Evolutionary conservation across 805 yeast genomes (phyloP), one percentile per base, ranked within the genome.

Genomic region (Kockiozyma suomiensis): DNA sequence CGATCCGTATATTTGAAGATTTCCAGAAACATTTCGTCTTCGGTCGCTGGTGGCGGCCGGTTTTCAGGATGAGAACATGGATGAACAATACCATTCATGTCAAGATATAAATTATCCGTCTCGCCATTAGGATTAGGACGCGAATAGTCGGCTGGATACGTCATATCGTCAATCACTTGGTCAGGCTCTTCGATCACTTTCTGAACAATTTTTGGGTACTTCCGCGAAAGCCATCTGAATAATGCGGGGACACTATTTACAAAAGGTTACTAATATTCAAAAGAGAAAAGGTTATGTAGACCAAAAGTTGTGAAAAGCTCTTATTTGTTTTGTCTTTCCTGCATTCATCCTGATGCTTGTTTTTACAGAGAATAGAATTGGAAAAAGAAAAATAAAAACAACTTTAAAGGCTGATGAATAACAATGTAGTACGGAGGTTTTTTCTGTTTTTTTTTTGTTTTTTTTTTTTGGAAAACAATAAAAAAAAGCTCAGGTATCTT

Each of bases 1-100:
- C 97, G 80, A 66, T 94, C 96, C 0, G 99, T 94, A 72, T 94
- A 94, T 68, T 85, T 85, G 76, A 94, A 94, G 28, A 94, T 87
- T 48, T 93, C 98, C 59, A 92, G 74, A 78, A 94, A 85, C 99
- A 94, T 94, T 70, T 94, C 97, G 62, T 91, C 97, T 70, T 94
- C 99, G 0, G 93, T 91, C 68, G 86, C 96, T 12, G 99, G 99
- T 0, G 99, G 87, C 0, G 97, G 97, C 67, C 87, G 87, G 67
- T 93, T 88, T 70, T 93, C 99, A 0, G 99, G 99, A 74, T 94
- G 99, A 1, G 97, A 87, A 79, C 98, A 94, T 1, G 99, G 99
- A 78, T 94, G 99, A 3, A 94, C 99, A 70, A 94, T 94, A 78
- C 98, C 99, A 72, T 94, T 94, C 99, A 94, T 94, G 76, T 94